phyloP scores from a whole-genome alignment of 2,329 filamentous ascomycete species.

The Aspergillus brunneoviolaceus region DNA sequence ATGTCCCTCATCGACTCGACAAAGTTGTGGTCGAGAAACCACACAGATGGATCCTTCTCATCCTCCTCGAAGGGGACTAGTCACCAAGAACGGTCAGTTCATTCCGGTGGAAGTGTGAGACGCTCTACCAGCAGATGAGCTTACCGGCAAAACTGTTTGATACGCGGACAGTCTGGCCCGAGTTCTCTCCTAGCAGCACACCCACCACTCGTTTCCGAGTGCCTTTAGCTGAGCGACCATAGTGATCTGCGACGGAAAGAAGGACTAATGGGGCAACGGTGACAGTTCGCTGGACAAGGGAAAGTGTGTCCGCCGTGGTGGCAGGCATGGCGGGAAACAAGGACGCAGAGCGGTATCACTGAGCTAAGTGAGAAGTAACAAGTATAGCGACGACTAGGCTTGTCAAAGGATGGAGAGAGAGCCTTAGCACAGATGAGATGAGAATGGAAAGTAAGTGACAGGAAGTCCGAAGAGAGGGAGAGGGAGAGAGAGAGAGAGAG shows the following conservation, averaged over 20 bases:
- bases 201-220: constrained; percentile 88
- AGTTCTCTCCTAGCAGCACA: constrained; percentile 90
- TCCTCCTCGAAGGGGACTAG: constrained; percentile 97
- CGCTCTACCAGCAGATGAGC: constrained; percentile 29
- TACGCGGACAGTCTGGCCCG: constrained; percentile 92
- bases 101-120: neutral
- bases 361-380: neutral
- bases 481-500: constrained; percentile 1
- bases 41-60: constrained; percentile 96
- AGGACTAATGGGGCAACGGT: constrained; percentile 97
- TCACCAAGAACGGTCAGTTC: constrained; percentile 7
- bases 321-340: constrained; percentile 71
- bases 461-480: neutral
- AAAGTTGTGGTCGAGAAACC: constrained; percentile 99
- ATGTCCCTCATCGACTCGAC: constrained; percentile 99
- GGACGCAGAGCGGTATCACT: constrained; percentile 2
- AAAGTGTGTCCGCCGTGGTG: constrained; percentile 94
- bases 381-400: neutral
- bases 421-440: neutral
- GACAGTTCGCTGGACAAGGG: constrained; percentile 89
- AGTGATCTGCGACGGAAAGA: constrained; percentile 97
- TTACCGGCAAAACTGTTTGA: constrained; percentile 98
- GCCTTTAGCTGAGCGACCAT: constrained; percentile 88
- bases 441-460: constrained; percentile 2
- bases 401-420: neutral